phyloP scores from a whole-genome alignment of 2,329 filamentous ascomycete genomes.

The Sporothrix variecibatus region DNA sequence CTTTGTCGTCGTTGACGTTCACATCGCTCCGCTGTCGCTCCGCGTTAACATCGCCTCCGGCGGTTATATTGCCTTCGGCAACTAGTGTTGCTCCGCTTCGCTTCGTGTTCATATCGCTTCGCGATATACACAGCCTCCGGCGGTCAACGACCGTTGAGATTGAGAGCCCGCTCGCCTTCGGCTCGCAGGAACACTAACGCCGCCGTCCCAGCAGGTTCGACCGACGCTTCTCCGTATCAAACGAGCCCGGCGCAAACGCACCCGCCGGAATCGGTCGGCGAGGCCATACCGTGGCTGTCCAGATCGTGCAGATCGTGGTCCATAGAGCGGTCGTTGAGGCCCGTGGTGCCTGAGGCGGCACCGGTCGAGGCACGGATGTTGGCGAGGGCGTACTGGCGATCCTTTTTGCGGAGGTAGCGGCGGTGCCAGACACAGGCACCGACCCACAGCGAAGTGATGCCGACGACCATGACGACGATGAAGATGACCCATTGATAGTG shows the following conservation, averaged over 20 bases:
- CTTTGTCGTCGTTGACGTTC: background rate
- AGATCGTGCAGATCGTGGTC: constrained; percentile 15
- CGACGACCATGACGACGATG: constrained; percentile 72
- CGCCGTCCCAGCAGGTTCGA: constrained; percentile 21
- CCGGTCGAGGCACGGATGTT: constrained; percentile 38
- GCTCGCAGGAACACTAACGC: background rate
- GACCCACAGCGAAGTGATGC: constrained; percentile 66
- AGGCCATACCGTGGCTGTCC: constrained; percentile 21
- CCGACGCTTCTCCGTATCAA: constrained; percentile 38
- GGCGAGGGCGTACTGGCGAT: constrained; percentile 55
- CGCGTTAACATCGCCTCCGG: background rate
- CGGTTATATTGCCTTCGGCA: background rate
- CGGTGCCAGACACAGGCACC: constrained; percentile 71
- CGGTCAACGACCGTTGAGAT: too few relatives aligned
- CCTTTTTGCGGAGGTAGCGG: constrained; percentile 70
- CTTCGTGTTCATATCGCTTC: background rate
- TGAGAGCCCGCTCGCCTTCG: background rate
- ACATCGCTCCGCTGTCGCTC: background rate
- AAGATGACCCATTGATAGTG: constrained; percentile 84
- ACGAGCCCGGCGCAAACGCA: constrained; percentile 44
- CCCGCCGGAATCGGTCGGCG: constrained; percentile 36
- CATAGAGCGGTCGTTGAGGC: constrained; percentile 5
- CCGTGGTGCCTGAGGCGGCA: constrained; percentile 39
- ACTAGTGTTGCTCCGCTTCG: background rate
- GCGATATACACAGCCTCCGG: background rate